Base-by-base conservation (phyloP, 257 asterid genomes). In the Oldenlandia corymbosa region DNA sequence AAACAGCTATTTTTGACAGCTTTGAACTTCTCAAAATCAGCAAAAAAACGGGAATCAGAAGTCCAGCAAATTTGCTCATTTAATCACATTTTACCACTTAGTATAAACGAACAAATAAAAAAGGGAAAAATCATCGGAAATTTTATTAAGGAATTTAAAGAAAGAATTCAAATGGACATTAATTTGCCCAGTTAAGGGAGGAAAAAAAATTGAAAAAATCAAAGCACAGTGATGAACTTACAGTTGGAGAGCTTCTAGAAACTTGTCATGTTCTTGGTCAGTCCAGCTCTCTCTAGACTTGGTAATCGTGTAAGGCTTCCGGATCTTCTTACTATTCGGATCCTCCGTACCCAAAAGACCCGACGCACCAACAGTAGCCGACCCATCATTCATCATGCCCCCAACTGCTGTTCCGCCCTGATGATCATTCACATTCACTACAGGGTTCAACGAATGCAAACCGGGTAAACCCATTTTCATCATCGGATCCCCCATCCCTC, bases 221-320 rank as follows among this genome's bases (percentile, higher is more conserved):
- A n/a, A 13, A 47, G 41, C 7, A 1, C 28, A 62, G 26, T 34
- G 6, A 34, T 34, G 4, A 4, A 64, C 87, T 78, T 65, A 81
- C 84, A 81, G 71, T 27, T 76, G 81, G 41, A 76, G 84, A 18
- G 87, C 87, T 76, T 81, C 95, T 6, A 86, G 70, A 67, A 86
- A 88, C 64, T 86, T 88, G 58, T 86, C 95, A 60, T 88, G 95
- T 74, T 88, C 96, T 64, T 77, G 85, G 18, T 88, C 95, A 65
- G 79, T 86, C 96, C 95, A 88, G 81, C 81, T 88, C 79, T 88
- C 95, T 45, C 95, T 82, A 56, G 90, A 82, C 85, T 88, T 88
- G 7, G 95, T 88, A 58, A 88, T 86, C 2, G 96, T 86, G 69
- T 88, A 88, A 3, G 90, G 96, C 78, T 88, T 88, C 56, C 95